Base-by-base conservation (phyloP, 1,284 basidiomycete genomes). In the Sporisorium graminicola region DNA sequence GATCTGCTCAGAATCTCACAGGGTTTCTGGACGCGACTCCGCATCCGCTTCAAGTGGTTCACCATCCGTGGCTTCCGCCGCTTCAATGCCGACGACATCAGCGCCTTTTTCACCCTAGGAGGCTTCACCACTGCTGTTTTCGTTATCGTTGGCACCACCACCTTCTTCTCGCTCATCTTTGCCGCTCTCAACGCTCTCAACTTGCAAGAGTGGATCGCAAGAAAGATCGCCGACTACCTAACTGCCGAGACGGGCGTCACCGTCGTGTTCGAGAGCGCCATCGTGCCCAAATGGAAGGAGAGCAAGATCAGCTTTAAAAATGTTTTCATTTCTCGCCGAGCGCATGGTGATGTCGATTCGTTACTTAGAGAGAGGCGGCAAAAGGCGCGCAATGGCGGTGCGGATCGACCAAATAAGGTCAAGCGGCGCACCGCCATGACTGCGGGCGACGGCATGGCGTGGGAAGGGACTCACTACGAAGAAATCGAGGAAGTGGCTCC, bases 11-110 rank as follows among this genome's bases (percentile, higher is more conserved):
- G 90, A 27, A 91, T 94, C 4, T 92, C 96, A 3, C 92, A 90
- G 50, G 91, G 92, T 8, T 95, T 95, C 86, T 96, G 94, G 92
- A 90, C 96, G 77, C 90, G 97, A 2, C 86, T 94, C 37, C 90
- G 92, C 16, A 94, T 99, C 76, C 90, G 94, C n/a, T 94, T 98
- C 87, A 95, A 95, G 85, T 99, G 97, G 97, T 93, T 96, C 78
- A 95, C 94, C 12, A 97, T 99, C 79, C 90, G 94, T 75, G 94
- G 94, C 0, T 99, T 98, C 87, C 90, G 96, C 35, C 92, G 91
- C 78, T 99, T 97, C 87, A 95, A 98, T 78, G 92, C 93, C 54
- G 97, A 99, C 85, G 97, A 99, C 86, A 92, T 97, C 65, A 96
- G 94, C 58, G 96, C 95, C 1, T 98, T 99, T 87, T 88, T 97